Percentiles rank a stretch among this genome's conserved stretches.
phyloP scores from a whole-genome alignment of 148 eudicot species.

The Limonium bicolor region DNA sequence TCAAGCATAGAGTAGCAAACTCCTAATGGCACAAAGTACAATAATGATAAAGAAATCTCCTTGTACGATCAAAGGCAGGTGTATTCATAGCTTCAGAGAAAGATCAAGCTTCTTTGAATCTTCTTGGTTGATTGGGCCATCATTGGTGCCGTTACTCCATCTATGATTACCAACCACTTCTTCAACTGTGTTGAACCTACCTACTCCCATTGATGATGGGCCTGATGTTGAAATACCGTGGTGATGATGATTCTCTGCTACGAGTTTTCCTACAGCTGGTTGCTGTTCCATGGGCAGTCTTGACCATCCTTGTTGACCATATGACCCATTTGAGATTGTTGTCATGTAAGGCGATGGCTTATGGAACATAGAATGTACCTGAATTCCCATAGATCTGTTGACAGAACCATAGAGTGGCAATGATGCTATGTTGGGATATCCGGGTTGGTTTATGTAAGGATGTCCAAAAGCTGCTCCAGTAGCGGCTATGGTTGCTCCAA shows the following conservation, averaged over 20 bases:
- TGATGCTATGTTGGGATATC: constrained; percentile 36
- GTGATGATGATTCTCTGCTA: constrained; percentile 8
- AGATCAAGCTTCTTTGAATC: constrained; percentile 40
- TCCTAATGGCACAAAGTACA: constrained; percentile 8
- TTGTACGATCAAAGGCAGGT: neutral
- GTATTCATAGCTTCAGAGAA: constrained; percentile 48
- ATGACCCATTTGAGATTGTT: constrained; percentile 16
- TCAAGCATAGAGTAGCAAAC: constrained; percentile 16
- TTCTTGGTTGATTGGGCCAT: constrained; percentile 18
- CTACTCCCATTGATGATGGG: constrained; percentile 17
- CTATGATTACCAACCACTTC: constrained; percentile 15
- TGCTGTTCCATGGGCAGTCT: constrained; percentile 52
- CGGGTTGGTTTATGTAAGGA: constrained; percentile 24
- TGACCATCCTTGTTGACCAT: constrained; percentile 46
- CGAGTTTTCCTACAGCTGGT: constrained; percentile 50
- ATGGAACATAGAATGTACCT: constrained; percentile 74
- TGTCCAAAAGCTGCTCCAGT: constrained; percentile 24
- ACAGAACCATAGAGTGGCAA: constrained; percentile 57
- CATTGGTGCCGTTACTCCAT: constrained; percentile 33
- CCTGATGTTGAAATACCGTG: constrained; percentile 3
- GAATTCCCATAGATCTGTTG: constrained; percentile 55
- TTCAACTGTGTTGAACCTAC: constrained; percentile 16
- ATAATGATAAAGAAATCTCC: neutral
- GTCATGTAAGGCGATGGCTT: constrained; percentile 32
- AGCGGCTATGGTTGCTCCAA: constrained; percentile 12